Evolutionary conservation across 116 monocot genomes (phyloP).

Genomic region (Posidonia oceanica): DNA sequence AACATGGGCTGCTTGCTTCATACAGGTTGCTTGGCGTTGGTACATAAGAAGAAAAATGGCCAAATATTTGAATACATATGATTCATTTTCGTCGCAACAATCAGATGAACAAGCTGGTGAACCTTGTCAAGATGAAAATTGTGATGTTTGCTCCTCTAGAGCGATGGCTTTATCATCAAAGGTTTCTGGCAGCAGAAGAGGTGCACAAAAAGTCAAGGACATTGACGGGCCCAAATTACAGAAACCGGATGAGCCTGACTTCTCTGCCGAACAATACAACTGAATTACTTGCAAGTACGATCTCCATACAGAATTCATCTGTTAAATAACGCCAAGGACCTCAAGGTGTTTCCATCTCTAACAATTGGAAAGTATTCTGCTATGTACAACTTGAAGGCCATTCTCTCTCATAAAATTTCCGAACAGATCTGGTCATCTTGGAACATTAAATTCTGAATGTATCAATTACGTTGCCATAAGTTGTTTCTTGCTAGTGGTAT

Average conservation of each 20-base stretch:
- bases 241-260: slow-evolving; percentile 71
- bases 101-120: slow-evolving; percentile 32
- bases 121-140: slow-evolving; percentile 21
- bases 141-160: slow-evolving; percentile 1
- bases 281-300: too few relatives aligned
- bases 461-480: neutral
- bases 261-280: slow-evolving; percentile 21
- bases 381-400: neutral
- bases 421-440: too few relatives aligned
- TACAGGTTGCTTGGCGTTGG: slow-evolving; percentile 73
- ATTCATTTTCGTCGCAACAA: slow-evolving; percentile 32
- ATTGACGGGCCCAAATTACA: slow-evolving; percentile 27
- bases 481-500: neutral
- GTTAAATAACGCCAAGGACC: too few relatives aligned
- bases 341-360: neutral
- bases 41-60: slow-evolving; percentile 52
- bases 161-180: slow-evolving; percentile 11
- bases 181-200: slow-evolving; percentile 29
- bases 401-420: too few relatives aligned
- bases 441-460: too few relatives aligned
- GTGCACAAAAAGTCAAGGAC: slow-evolving; percentile 21
- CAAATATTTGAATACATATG: slow-evolving; percentile 37
- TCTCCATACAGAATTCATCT: too few relatives aligned
- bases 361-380: neutral
- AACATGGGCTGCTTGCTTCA: slow-evolving; percentile 83